Evolutionary conservation across 2,329 filamentous ascomycete genomes (phyloP), one percentile per base, ranked within the genome.

Genomic region (Cercospora sp.): DNA sequence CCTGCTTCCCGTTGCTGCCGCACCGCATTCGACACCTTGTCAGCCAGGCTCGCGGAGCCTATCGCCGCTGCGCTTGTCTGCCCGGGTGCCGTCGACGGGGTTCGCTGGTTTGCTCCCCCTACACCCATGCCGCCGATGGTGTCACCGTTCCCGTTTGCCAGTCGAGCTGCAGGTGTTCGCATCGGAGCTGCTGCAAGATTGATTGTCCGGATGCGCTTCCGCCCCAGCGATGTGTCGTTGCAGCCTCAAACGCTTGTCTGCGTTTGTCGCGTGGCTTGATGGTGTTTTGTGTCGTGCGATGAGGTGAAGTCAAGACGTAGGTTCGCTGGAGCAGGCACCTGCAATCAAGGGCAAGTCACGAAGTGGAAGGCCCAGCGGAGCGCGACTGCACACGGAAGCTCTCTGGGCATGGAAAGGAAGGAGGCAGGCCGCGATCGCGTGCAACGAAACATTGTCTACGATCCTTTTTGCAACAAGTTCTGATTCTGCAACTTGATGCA

Each of bases 131-230:
- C 32, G 12, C 49, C 51, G 55, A 61, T 65, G 53, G 61, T 68
- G 66, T 61, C 62, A 65, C 66, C 53, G 45, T 58, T 60, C 43
- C 61, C 55, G 57, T 68, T 65, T 68, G 66, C 66, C 43, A 40
- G 49, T 34, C 24, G 26, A 57, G 61, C 66, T 61, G 66, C 66
- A 67, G 61, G 49, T 45, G 43, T 53, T 32, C 61, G 28, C 53
- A 60, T 32, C 61, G 28, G 37, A 60, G 61, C 61, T 34, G 62
- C 28, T 49, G 62, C 53, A 59, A 8, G 66, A 68, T 68, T 61
- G 51, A 64, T 64, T 58, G 62, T 40, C 62, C 62, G 62, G 62
- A 64, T 55, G 13, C 18, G 21, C 18, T 58, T 58, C 49, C 62
- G 62, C 62, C 49, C 37, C 37, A 43, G 37, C 37, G 16, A 43